phyloP scores from a whole-genome alignment of 1,139 yeast species.

The Candida glucosophila region DNA sequence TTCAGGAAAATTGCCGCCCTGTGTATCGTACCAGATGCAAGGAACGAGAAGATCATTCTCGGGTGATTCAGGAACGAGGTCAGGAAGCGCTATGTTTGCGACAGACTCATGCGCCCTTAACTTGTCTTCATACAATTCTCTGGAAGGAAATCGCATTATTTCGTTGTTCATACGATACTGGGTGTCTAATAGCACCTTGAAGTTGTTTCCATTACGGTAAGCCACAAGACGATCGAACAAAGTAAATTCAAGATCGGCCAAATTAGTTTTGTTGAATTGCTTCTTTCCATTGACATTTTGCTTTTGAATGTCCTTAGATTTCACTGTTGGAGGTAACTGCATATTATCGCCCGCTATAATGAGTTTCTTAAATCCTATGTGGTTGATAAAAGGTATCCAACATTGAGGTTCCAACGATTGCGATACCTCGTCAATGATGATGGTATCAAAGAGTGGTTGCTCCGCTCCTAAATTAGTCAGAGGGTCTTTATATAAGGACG shows the following conservation, averaged over 20 bases:
- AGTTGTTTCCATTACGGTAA: constrained; percentile 42
- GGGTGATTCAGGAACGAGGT: constrained; percentile 43
- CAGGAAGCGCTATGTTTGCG: constrained; percentile 41
- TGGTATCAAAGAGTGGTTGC: constrained; percentile 57
- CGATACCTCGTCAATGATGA: constrained; percentile 91
- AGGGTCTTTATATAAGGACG: constrained; percentile 31
- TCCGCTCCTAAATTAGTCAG: constrained; percentile 10
- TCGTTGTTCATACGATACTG: constrained; percentile 82
- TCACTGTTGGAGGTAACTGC: constrained; percentile 78
- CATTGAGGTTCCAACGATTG: constrained; percentile 93
- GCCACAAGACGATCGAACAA: constrained; percentile 71
- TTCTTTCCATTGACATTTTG: too few species aligned
- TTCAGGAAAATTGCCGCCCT: constrained; percentile 78
- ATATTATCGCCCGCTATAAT: constrained; percentile 82
- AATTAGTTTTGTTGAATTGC: constrained; percentile 15
- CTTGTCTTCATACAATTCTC: constrained; percentile 51
- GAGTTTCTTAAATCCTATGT: constrained; percentile 49
- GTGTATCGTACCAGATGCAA: constrained; percentile 82
- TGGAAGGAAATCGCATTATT: constrained; percentile 77
- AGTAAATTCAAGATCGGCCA: constrained; percentile 48
- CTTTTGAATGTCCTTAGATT: constrained; percentile 19
- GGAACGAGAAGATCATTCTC: constrained; percentile 21
- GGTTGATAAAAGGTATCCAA: constrained; percentile 85
- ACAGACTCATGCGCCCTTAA: constrained; percentile 60
- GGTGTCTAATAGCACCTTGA: constrained; percentile 47